Conservation (phyloP, 169 alveolate genomes). For the Eimeria necatrix region DNA sequence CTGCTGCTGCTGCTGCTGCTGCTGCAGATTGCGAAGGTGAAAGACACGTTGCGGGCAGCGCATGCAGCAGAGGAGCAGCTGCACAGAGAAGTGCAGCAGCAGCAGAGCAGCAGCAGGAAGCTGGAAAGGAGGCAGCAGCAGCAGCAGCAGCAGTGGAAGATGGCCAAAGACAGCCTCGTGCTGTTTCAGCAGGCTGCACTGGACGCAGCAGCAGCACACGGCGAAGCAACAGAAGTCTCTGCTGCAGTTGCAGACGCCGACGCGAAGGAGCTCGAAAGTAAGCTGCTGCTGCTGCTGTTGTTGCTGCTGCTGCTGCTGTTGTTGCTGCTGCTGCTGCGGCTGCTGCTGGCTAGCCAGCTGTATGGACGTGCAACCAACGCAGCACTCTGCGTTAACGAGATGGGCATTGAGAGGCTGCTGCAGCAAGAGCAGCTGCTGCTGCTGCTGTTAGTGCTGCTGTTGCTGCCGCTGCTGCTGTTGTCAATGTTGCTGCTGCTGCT, state of each 20-base stretch:
- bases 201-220: conserved; percentile 58
- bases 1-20: conserved; percentile 49
- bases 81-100: conserved; percentile 71
- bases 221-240: conserved; percentile 41
- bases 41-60: conserved; percentile 6
- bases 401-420: no score
- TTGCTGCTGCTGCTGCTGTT: conserved; percentile 18
- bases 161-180: conserved; percentile 4
- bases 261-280: conserved; percentile 40
- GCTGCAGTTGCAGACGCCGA: conserved; percentile 55
- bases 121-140: conserved; percentile 38
- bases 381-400: no score
- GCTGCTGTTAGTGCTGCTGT: not conserved
- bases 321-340: conserved; percentile 32
- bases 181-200: conserved; percentile 63
- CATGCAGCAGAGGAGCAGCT: conserved; percentile 61
- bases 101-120: conserved; percentile 59
- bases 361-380: no score
- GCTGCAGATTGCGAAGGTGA: conserved; percentile 64
- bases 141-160: conserved; percentile 68
- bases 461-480: not conserved
- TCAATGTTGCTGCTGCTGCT: not conserved
- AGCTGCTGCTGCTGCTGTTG: not conserved
- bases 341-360: not conserved
- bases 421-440: conserved; percentile 1